Base-by-base conservation (phyloP, 306 rosid species). In the Cucurbita pepo region DNA sequence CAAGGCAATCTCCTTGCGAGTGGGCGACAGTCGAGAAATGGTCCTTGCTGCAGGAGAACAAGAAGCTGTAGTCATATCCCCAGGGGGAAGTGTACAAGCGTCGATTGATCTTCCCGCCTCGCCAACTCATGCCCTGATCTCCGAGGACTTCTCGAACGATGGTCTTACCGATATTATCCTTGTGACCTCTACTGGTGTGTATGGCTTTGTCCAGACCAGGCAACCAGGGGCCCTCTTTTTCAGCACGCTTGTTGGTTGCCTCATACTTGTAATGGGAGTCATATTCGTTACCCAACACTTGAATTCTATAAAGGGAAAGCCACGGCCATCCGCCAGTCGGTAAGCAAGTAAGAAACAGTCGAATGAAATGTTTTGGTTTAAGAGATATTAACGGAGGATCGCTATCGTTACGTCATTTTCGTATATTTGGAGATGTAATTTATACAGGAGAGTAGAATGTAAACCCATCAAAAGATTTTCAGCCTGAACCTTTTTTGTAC, bases 181-280 rank as follows among this genome's bases (percentile, higher is more conserved):
- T 1, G 95, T 95, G 71, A 91, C 96, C 59, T 81, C 92, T 6
- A 91, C 79, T 1, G 99, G 97, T 61, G 86, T 95, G 0, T 95
- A 95, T 18, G 99, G 97, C 36, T 91, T 91, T 62, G 95, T 95
- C 69, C 99, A 95, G 83, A 91, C 97, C 57, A 79, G 97, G 83
- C 99, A 91, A 78, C 97, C 99, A 0, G 99, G 99, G 19, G 99
- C 96, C 59, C 89, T 95, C 77, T 95, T 95, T 80, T 95, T 95
- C 87, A 91, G 99, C 86, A 88, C 86, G 69, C 87, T 95, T 59
- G 94, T 95, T 36, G 99, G 99, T 10, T 88, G 95, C 81, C 99
- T 95, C 75, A 75, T 95, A 61, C 89, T 95, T 37, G 90, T 88
- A 56, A 95, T 95, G 99, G 99, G 87, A 66, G 87, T 95, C 66